phyloP scores from a whole-genome alignment of 73 alveolate genomes.

The Uronychia binucleata region DNA sequence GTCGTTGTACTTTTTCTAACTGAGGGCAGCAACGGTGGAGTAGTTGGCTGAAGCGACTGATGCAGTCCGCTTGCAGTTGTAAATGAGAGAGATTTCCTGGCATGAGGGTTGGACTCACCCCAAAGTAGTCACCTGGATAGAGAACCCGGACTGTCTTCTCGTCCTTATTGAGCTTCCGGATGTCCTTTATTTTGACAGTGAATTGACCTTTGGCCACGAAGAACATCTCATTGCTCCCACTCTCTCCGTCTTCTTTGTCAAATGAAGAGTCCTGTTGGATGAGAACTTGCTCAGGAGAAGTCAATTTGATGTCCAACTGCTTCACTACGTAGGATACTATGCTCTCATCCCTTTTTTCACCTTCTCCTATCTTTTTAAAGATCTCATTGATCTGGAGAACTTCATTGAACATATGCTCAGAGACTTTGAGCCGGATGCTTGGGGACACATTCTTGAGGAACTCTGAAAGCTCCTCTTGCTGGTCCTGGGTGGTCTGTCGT shows the following conservation, averaged over 20 bases:
- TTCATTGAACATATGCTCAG: conserved; percentile 29
- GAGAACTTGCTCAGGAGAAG: conserved; percentile 55
- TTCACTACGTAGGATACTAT: conserved; percentile 21
- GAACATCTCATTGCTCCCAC: conserved; percentile 26
- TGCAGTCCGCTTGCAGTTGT: conserved; percentile 40
- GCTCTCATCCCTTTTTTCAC: not conserved
- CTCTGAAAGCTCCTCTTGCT: conserved; percentile 38
- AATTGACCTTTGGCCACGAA: conserved; percentile 67
- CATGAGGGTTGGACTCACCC: not conserved
- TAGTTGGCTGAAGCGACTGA: conserved; percentile 43
- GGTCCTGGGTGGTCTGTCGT: conserved; percentile 23
- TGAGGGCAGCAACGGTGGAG: conserved; percentile 26
- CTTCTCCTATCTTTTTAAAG: conserved; percentile 5
- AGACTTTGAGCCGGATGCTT: conserved; percentile 5
- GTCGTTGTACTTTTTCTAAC: conserved; percentile 19
- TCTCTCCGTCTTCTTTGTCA: conserved; percentile 10
- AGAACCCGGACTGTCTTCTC: conserved; percentile 26
- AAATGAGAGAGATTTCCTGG: conserved; percentile 51
- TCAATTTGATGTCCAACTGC: conserved; percentile 33
- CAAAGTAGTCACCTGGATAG: conserved; percentile 42
- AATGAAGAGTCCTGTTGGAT: conserved; percentile 24
- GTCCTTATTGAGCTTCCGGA: conserved; percentile 22
- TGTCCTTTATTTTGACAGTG: conserved; percentile 37
- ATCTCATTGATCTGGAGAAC: conserved; percentile 33
- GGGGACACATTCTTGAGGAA: conserved; percentile 54